Conservation (phyloP, 768 basidiomycete species). For the Cyclocybe cylindracea region DNA sequence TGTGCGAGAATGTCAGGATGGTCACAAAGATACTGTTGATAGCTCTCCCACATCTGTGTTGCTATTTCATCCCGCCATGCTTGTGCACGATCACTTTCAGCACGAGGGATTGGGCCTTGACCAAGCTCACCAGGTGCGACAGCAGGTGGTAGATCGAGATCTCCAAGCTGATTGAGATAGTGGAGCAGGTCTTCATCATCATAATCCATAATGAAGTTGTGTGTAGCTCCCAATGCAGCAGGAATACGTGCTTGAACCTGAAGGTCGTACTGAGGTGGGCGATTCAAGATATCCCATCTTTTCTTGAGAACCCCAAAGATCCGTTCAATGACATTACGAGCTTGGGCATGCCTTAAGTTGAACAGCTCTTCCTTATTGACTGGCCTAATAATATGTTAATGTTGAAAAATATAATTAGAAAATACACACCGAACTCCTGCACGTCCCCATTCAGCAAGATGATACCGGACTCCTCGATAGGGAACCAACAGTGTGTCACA, state of each 20-base stretch:
- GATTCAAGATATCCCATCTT: constrained; percentile 3
- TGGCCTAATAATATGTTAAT: neutral
- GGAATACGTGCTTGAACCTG: constrained; percentile 22
- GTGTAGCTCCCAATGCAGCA: constrained; percentile 19
- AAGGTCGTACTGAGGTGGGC: constrained; percentile 6
- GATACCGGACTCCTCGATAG: constrained; percentile 36
- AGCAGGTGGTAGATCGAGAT: constrained; percentile 9
- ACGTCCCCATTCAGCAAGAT: constrained; percentile 35
- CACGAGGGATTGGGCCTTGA: constrained; percentile 7
- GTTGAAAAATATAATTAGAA: too few species aligned
- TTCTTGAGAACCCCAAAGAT: constrained; percentile 8
- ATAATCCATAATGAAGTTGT: constrained; percentile 23
- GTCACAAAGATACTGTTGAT: too few species aligned
- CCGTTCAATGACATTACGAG: too few species aligned
- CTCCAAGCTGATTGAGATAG: constrained; percentile 1
- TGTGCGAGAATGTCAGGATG: too few species aligned
- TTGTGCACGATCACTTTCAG: constrained; percentile 19
- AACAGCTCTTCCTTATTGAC: too few species aligned
- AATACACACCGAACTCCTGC: constrained; percentile 17
- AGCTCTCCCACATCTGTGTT: constrained; percentile 24
- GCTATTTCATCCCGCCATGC: constrained; percentile 21
- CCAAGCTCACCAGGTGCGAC: constrained; percentile 9
- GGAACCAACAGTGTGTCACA: constrained; percentile 39
- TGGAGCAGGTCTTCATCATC: constrained; percentile 12
- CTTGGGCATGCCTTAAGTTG: too few species aligned